phyloP scores from a whole-genome alignment of 2,329 filamentous ascomycete species.

The Calonectria fujianensis region DNA sequence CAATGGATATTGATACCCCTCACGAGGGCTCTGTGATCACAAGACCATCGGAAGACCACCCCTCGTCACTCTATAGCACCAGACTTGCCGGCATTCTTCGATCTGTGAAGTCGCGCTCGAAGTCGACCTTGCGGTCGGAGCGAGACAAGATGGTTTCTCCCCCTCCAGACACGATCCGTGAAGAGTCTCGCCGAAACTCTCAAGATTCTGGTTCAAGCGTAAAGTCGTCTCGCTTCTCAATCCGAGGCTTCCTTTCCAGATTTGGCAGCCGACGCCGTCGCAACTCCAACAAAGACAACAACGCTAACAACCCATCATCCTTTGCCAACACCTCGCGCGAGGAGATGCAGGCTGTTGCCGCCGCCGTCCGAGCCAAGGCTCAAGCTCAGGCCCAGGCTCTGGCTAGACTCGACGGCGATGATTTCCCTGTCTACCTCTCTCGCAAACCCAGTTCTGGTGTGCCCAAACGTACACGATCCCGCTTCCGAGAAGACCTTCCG shows the following conservation, averaged over 20 bases:
- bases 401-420: constrained; percentile 60
- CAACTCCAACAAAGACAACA: constrained; percentile 57
- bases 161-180: constrained; percentile 64
- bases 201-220: constrained; percentile 74
- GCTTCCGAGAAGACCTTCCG: constrained; percentile 93
- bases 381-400: constrained; percentile 59
- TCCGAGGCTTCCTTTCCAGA: constrained; percentile 86
- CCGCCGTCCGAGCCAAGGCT: constrained; percentile 54
- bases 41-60: constrained; percentile 50
- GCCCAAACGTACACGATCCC: constrained; percentile 89
- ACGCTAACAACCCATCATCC: constrained; percentile 76
- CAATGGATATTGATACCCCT: constrained; percentile 51
- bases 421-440: constrained; percentile 54
- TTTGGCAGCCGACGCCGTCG: constrained; percentile 74
- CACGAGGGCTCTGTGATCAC: constrained; percentile 48
- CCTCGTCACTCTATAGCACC: constrained; percentile 52
- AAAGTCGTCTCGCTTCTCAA: constrained; percentile 69
- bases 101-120: constrained; percentile 69
- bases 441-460: constrained; percentile 65
- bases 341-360: constrained; percentile 77
- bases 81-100: constrained; percentile 64
- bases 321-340: constrained; percentile 95
- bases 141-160: constrained; percentile 62
- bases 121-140: constrained; percentile 67
- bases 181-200: constrained; percentile 73